These are phyloP conservation scores for Draba incana DNA, from an alignment of 345 rosid genomes.

Conservation along the genomic window DNA sequence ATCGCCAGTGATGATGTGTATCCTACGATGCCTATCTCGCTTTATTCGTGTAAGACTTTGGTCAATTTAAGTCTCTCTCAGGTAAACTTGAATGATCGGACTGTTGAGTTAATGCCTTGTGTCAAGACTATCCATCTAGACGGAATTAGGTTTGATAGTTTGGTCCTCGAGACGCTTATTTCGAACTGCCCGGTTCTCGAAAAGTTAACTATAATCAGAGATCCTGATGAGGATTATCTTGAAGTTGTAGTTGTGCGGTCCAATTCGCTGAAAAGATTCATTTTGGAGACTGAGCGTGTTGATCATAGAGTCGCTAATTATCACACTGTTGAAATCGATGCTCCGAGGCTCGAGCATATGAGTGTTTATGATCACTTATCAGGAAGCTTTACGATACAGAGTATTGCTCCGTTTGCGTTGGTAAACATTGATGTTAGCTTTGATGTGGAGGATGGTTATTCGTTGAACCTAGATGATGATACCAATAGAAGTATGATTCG, in stretches of 20 bases:
- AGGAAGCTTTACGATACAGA: not conserved
- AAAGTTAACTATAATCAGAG: not conserved
- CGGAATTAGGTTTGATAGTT: not conserved
- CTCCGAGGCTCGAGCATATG: not conserved
- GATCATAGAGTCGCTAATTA: not conserved
- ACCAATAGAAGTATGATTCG: not conserved
- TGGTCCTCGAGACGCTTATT: not conserved
- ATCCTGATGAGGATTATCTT: not conserved
- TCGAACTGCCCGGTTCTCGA: constrained; percentile 5
- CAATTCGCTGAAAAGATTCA: not conserved
- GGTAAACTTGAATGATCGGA: not conserved
- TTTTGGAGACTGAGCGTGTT: not conserved
- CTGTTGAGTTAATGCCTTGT: not conserved
- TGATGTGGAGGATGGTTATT: not conserved
- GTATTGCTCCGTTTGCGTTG: not conserved
- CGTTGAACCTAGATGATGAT: not conserved
- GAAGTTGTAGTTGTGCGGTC: not conserved
- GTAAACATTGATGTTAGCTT: not conserved
- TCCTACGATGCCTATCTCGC: too few species aligned
- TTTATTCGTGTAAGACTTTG: not conserved
- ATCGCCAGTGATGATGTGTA: too few species aligned
- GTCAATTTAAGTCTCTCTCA: not conserved
- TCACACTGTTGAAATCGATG: not conserved
- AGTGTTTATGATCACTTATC: not conserved
- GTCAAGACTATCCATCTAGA: constrained; percentile 3